A percentile compares a stretch with the other conserved stretches of the same genome.
These are phyloP conservation scores for Amaranthus tricolor DNA, from an alignment of 179 eudicot genomes.

Conservation along the genomic window DNA sequence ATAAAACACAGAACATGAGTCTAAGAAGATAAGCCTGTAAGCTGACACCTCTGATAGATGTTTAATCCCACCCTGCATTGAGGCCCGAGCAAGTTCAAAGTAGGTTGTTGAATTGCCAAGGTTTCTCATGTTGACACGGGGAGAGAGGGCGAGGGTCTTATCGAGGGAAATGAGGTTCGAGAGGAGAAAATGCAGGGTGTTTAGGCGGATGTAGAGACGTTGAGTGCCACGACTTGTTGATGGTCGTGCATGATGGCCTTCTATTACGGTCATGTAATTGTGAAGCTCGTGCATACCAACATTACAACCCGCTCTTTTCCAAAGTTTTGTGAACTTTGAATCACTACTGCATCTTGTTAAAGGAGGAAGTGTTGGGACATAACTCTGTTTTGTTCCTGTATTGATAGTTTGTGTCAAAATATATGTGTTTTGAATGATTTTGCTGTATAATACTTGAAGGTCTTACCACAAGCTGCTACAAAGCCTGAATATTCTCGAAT, in stretches of 20 bases:
- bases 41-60: constrained; percentile 87
- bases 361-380: constrained; percentile 85
- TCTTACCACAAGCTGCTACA: constrained; percentile 84
- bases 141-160: constrained; percentile 58
- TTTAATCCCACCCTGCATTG: constrained; percentile 52
- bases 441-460: no score
- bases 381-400: constrained; percentile 88
- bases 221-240: constrained; percentile 96
- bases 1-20: constrained; percentile 63
- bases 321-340: constrained; percentile 62
- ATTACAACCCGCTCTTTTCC: constrained; percentile 66
- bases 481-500: constrained; percentile 71
- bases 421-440: no score
- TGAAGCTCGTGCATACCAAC: constrained; percentile 40
- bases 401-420: constrained; percentile 38
- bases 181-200: constrained; percentile 80
- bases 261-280: constrained; percentile 31
- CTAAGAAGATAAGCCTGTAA: constrained; percentile 76
- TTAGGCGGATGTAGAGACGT: constrained; percentile 88
- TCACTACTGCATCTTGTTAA: constrained; percentile 80
- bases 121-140: constrained; percentile 42
- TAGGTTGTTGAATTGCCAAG: constrained; percentile 43
- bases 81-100: constrained; percentile 58
- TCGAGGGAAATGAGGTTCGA: constrained; percentile 69
- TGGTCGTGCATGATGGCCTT: constrained; percentile 62